Base-by-base conservation (phyloP, 1,284 basidiomycete species). In the Neonothopanus nambi region DNA sequence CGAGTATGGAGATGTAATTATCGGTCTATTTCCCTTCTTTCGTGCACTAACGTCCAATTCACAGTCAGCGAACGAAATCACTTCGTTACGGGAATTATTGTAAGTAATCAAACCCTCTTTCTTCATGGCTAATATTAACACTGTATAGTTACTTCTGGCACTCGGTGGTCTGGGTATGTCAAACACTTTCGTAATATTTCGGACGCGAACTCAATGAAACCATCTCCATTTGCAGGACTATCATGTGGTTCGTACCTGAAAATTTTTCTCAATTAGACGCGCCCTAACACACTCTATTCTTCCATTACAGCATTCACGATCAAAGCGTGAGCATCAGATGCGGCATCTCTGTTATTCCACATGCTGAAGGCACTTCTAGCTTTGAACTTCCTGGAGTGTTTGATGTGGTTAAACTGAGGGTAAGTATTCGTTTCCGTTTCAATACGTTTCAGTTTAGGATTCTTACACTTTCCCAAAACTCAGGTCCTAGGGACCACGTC, bases 1-100 rank as follows among this genome's bases (percentile, higher is more conserved):
- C 78, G 86, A 33, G 84, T 89, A 45, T 88, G 84, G 83, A 70
- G 85, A 69, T 89, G 85, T 89, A 63, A 66, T 83, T 37, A 33
- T 13, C 30, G 13, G 8, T 9, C 30, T 13, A 33, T 13, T 9
- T 3, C 2, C 30, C 5, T 30, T 5, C 41, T 35, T 45, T 3
- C 23, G 37, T 21, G 9, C 38, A 9, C 9, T 38, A 12, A n/a
- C 17, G 6, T 21, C n/a, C 7, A 38, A 42, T 52, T 17, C 51
- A 49, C 54, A 88, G 86, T 88, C 61, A 87, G 86, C 68, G 70
- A 77, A 45, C 71, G 73, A 23, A 88, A 87, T 57, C 62, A 75
- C 20, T 73, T 64, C 54, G 72, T 86, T 21, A 84, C 82, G 0
- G 74, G 67, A 1, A 49, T 79, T 40, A 76, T 88, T 52, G 85